These are phyloP conservation scores for Evansstolkia leycettana DNA, from an alignment of 495 filamentous ascomycete species.

Conservation along the genomic window DNA sequence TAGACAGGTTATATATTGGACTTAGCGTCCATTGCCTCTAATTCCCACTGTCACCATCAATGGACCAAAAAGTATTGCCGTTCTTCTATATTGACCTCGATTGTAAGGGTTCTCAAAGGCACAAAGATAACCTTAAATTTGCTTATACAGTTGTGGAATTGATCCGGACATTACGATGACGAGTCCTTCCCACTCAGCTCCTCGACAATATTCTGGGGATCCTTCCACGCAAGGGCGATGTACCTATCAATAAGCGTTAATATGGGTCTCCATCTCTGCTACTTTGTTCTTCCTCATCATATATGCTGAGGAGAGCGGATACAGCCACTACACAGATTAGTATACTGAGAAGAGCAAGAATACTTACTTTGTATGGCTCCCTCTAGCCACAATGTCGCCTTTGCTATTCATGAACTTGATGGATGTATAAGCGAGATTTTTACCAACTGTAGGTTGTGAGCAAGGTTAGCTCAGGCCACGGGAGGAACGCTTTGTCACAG, in stretches of 20 bases:
- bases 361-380: conserved; percentile 90
- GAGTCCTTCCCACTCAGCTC: conserved; percentile 24
- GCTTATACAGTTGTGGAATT: no score
- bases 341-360: background rate
- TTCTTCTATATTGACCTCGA: no score
- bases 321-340: no score
- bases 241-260: conserved; percentile 28
- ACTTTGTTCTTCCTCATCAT: no score
- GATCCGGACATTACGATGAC: no score
- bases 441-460: conserved; percentile 53
- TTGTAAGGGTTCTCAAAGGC: no score
- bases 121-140: no score
- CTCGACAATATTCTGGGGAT: conserved; percentile 46
- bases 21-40: no score
- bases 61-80: no score
- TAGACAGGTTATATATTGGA: no score
- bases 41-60: no score
- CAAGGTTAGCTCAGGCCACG: background rate
- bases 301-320: no score
- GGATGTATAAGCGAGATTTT: conserved; percentile 79
- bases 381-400: conserved; percentile 69
- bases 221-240: conserved; percentile 45
- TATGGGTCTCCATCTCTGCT: background rate
- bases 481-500: conserved; percentile 1
- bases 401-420: conserved; percentile 68